phyloP scores from a whole-genome alignment of 2,329 filamentous ascomycete species.

The Alternaria hordeiaustralica region DNA sequence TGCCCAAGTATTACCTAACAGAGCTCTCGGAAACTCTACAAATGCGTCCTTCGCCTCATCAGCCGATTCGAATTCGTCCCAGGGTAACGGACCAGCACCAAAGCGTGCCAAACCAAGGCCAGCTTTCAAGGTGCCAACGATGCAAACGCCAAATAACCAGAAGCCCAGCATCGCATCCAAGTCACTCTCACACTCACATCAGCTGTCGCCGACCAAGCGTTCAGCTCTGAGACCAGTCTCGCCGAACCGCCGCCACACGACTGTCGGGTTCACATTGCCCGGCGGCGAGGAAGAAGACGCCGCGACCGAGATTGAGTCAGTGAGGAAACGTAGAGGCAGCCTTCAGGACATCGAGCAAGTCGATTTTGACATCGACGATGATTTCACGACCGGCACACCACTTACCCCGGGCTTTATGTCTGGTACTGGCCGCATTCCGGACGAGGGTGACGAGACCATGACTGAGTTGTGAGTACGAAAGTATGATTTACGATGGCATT shows the following conservation, averaged over 20 bases:
- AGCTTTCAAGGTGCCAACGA: slow-evolving; percentile 38
- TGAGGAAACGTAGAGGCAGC: slow-evolving; percentile 25
- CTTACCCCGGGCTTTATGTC: slow-evolving; percentile 37
- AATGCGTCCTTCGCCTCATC: slow-evolving; percentile 35
- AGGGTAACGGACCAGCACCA: slow-evolving; percentile 43
- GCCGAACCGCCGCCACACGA: slow-evolving; percentile 40
- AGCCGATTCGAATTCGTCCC: slow-evolving; percentile 18
- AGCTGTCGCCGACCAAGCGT: slow-evolving; percentile 32
- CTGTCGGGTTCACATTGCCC: slow-evolving; percentile 28
- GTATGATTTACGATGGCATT: neutral
- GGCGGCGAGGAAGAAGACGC: slow-evolving; percentile 21
- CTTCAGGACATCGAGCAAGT: slow-evolving; percentile 23
- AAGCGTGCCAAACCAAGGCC: slow-evolving; percentile 50
- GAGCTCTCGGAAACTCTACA: slow-evolving; percentile 22
- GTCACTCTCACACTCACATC: slow-evolving; percentile 22
- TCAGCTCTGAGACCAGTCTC: slow-evolving; percentile 40
- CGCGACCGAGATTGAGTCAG: slow-evolving; percentile 1
- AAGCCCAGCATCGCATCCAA: slow-evolving; percentile 17
- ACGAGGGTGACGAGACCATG: slow-evolving; percentile 28
- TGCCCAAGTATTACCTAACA: slow-evolving; percentile 13
- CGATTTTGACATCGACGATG: slow-evolving; percentile 50
- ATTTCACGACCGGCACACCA: slow-evolving; percentile 49
- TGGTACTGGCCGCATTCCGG: slow-evolving; percentile 29
- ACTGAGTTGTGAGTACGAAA: slow-evolving; percentile 27
- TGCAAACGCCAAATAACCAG: slow-evolving; percentile 37